These are phyloP conservation scores for Eremothecium sinecaudum DNA, from an alignment of 1,139 yeast species.

Conservation along the genomic window DNA sequence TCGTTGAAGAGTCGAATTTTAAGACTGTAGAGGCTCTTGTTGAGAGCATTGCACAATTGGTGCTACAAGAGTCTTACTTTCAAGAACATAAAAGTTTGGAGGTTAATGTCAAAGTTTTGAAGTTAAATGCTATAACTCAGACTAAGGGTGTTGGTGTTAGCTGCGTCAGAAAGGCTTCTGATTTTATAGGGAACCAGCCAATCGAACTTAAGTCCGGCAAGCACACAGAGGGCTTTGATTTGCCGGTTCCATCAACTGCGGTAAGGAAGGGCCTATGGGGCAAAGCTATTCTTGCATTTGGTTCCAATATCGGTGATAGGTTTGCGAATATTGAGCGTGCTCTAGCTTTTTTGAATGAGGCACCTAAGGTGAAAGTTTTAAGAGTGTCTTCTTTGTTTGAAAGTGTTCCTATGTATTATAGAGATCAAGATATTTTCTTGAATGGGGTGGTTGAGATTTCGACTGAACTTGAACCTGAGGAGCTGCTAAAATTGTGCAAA, in stretches of 20 bases:
- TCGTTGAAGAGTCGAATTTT: slow-evolving; percentile 67
- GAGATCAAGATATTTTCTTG: slow-evolving; percentile 70
- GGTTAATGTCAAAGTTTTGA: slow-evolving; percentile 59
- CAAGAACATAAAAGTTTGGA: slow-evolving; percentile 22
- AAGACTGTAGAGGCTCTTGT: slow-evolving; percentile 92
- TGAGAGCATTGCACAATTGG: slow-evolving; percentile 57
- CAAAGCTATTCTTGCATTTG: slow-evolving; percentile 72
- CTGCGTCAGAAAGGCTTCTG: slow-evolving; percentile 41
- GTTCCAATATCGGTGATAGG: slow-evolving; percentile 76
- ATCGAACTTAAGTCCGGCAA: not conserved
- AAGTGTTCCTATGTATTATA: slow-evolving; percentile 86
- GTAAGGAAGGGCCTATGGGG: slow-evolving; percentile 31
- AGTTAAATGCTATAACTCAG: slow-evolving; percentile 79
- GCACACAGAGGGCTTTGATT: slow-evolving; percentile 16
- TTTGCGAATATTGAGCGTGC: slow-evolving; percentile 54
- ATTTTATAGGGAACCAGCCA: slow-evolving; percentile 22
- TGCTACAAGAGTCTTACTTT: slow-evolving; percentile 33
- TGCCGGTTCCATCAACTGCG: slow-evolving; percentile 19
- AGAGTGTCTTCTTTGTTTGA: slow-evolving; percentile 72
- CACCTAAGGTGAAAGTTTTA: slow-evolving; percentile 38
- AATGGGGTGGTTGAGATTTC: slow-evolving; percentile 73
- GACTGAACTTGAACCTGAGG: slow-evolving; percentile 50
- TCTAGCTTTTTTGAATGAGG: slow-evolving; percentile 38
- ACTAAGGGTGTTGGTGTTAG: slow-evolving; percentile 90
- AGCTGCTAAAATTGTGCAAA: slow-evolving; percentile 53